phyloP scores from a whole-genome alignment of 495 filamentous ascomycete species.

The Xanthoparmelia taractica region DNA sequence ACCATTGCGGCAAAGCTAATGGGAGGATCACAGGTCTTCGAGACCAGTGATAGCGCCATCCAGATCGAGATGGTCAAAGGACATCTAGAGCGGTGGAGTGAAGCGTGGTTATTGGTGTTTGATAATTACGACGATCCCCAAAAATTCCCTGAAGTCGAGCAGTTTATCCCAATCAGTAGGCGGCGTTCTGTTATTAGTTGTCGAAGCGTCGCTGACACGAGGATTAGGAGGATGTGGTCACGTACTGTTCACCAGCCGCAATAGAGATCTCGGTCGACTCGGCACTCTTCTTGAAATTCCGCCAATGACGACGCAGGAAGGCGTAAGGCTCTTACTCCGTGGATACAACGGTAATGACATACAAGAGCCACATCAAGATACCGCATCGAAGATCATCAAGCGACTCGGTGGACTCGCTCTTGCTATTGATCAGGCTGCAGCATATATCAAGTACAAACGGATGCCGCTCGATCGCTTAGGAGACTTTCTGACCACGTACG shows the following conservation, averaged over 20 bases:
- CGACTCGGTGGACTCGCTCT: not conserved
- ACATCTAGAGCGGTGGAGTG: not conserved
- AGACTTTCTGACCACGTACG: not conserved
- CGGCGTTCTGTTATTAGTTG: not conserved
- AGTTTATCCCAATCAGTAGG: not conserved
- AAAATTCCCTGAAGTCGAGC: not conserved
- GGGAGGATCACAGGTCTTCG: not conserved
- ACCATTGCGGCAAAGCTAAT: not conserved
- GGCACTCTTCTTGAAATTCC: not conserved
- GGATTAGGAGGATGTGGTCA: not conserved
- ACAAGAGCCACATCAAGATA: not conserved
- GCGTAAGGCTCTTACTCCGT: not conserved
- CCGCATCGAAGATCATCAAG: not conserved
- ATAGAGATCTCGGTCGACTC: not conserved
- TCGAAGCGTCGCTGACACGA: not conserved
- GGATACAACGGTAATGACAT: not conserved
- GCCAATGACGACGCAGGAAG: not conserved
- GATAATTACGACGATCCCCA: not conserved
- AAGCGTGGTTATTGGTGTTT: not conserved
- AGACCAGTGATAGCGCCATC: not conserved
- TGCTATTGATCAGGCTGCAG: slow-evolving; percentile 4
- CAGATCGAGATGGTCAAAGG: not conserved
- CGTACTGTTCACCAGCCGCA: not conserved
- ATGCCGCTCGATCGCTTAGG: not conserved
- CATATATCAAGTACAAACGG: not conserved